Evolutionary conservation across 108 stramenopile species (phyloP), one percentile per base, ranked within the genome.

Genomic region (Conticribra guillardii): DNA sequence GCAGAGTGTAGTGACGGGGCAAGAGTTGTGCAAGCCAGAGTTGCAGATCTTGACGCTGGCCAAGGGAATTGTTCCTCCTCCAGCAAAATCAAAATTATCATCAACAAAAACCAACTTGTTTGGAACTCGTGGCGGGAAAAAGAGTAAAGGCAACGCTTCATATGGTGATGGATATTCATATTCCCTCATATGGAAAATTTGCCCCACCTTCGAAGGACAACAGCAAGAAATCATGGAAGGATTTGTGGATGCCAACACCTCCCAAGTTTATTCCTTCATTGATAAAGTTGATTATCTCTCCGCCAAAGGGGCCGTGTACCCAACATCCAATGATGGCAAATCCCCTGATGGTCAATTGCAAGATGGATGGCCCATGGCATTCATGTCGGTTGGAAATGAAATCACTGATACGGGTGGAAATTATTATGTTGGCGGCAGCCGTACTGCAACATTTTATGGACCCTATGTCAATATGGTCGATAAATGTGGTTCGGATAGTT

Each of bases 231-330:
- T 51, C 15, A 56, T 61, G 51, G 37, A 71, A 45, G 59, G 60
- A 34, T 51, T 37, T 29, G 60, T 71, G 4, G 60, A 71, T 46
- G 70, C 70, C 9, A 59, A 60, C 19, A 61, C 60, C 4, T 22
- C 48, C 2, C 26, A 45, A n/a, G 29, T 71, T 28, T 61, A 53
- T 2, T 60, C 59, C 26, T 71, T 61, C 26, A 23, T 37, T 16
- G 55, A 71, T 24, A 71, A 29, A 3, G 27, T 71, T 41, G 60
- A 71, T 45, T 71, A 56, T 21, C 61, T 61, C 23, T n/a, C 27
- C 16, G 69, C 33, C 19, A 47, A 50, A 29, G 70, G 57, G 41
- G 44, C 33, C 22, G 70, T 71, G 5, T 71, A 54, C 45, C 70
- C 70, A 11, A 9, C 53, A 2, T 60, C 68, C 19, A 69, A 69